A percentile compares a stretch with the other conserved stretches of the same genome.
phyloP scores from a whole-genome alignment of 495 filamentous ascomycete species.

The Viridothelium virens region DNA sequence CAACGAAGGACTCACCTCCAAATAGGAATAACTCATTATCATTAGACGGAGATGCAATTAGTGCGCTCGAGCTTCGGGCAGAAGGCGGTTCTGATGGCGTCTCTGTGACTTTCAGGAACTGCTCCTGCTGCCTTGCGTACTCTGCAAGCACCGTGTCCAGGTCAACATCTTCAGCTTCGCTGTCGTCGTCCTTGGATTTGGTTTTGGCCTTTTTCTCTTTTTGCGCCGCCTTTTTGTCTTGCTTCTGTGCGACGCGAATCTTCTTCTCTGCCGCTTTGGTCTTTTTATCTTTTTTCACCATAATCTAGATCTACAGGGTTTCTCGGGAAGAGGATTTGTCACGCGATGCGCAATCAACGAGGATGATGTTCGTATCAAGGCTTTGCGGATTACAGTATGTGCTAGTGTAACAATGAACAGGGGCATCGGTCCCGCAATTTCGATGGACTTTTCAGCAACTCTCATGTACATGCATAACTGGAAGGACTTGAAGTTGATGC shows the following conservation, averaged over 20 bases:
- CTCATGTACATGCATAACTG: too few species aligned
- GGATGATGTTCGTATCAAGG: too few species aligned
- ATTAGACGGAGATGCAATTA: slow-evolving; percentile 77
- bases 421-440: too few species aligned
- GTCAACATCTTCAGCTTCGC: slow-evolving; percentile 86
- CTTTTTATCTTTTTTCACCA: slow-evolving; percentile 50
- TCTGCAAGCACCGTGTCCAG: slow-evolving; percentile 93
- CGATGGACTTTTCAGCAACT: too few species aligned
- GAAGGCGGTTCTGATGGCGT: slow-evolving; percentile 64
- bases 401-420: too few species aligned
- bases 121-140: slow-evolving; percentile 72
- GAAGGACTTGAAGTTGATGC: too few species aligned
- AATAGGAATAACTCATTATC: slow-evolving; percentile 85
- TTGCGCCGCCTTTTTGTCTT: slow-evolving; percentile 56
- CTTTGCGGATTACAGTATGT: too few species aligned
- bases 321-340: background rate
- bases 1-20: slow-evolving; percentile 70
- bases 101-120: slow-evolving; percentile 90
- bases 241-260: slow-evolving; percentile 54
- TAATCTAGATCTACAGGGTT: background rate
- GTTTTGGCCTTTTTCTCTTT: slow-evolving; percentile 56
- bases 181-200: slow-evolving; percentile 51
- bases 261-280: slow-evolving; percentile 53
- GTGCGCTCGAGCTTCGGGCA: slow-evolving; percentile 65
- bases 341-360: too few species aligned